Evolutionary conservation across 805 yeast species (phyloP).

Genomic region (Candida anglica): DNA sequence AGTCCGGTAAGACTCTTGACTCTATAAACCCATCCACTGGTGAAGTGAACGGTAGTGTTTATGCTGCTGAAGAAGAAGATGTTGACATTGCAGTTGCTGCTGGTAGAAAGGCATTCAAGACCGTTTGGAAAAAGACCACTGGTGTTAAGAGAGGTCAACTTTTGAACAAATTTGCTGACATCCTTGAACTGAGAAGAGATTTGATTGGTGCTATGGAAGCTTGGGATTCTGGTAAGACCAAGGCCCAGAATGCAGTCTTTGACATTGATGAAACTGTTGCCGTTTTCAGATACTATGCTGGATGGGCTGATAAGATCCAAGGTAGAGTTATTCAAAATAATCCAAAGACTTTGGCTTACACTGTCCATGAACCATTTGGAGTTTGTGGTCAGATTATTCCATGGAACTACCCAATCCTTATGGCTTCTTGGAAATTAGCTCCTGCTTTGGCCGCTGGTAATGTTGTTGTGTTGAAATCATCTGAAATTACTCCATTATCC

Average conservation of each 20-base stretch:
- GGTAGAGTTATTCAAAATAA: constrained; percentile 44
- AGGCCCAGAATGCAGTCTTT: constrained; percentile 42
- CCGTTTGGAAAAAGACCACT: constrained; percentile 46
- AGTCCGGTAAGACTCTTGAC: constrained; percentile 32
- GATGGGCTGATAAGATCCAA: constrained; percentile 57
- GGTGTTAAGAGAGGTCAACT: constrained; percentile 39
- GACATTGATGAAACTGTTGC: constrained; percentile 46
- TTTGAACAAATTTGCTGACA: constrained; percentile 34
- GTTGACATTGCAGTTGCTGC: constrained; percentile 39
- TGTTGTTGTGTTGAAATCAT: constrained; percentile 65
- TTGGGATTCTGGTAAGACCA: constrained; percentile 47
- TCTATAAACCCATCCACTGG: constrained; percentile 42
- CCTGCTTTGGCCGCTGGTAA: constrained; percentile 84
- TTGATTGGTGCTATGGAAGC: constrained; percentile 38
- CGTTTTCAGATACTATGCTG: constrained; percentile 52
- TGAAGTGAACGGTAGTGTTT: constrained; percentile 38
- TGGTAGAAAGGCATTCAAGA: constrained; percentile 35
- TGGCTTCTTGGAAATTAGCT: constrained; percentile 80
- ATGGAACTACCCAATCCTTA: constrained; percentile 47
- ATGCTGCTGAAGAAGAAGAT: constrained; percentile 39
- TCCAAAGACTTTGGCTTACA: constrained; percentile 56
- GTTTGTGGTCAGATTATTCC: constrained; percentile 46
- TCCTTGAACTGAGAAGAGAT: constrained; percentile 29
- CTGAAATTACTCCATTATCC: constrained; percentile 74
- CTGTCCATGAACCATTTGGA: constrained; percentile 55